phyloP scores from a whole-genome alignment of 371 early-diverging fungal genomes.

The Rhizopus stolonifer region DNA sequence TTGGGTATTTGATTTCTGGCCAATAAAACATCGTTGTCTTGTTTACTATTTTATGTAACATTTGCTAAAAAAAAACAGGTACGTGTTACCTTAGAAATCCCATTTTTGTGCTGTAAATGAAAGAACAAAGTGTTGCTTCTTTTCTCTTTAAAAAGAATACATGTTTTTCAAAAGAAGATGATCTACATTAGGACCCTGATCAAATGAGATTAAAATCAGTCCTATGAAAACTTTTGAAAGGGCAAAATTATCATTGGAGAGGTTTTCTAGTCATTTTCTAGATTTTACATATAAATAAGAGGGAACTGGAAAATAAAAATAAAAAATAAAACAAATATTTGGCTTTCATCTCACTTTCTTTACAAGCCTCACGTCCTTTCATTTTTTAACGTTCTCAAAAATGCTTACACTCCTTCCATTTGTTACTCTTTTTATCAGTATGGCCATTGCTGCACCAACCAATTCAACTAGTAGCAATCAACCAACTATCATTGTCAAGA shows the following conservation, averaged over 20 bases:
- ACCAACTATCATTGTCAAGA: constrained; percentile 17
- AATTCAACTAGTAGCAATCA: not conserved
- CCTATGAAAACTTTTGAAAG: constrained; percentile 14
- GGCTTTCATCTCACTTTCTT: not conserved
- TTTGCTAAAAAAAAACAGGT: too few species aligned
- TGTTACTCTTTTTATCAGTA: constrained; percentile 4
- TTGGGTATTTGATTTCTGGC: too few species aligned
- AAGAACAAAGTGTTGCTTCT: too few species aligned
- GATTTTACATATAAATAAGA: constrained; percentile 1
- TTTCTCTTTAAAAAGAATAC: too few species aligned
- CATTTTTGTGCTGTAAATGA: too few species aligned
- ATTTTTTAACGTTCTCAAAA: not conserved
- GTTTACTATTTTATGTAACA: too few species aligned
- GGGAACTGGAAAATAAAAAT: not conserved
- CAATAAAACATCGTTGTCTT: too few species aligned
- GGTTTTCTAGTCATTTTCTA: constrained; percentile 4
- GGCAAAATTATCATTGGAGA: constrained; percentile 7
- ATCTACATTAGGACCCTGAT: not conserved
- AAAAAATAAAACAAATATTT: not conserved
- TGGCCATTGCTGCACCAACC: constrained; percentile 15
- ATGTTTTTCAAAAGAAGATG: not conserved
- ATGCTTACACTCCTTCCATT: not conserved
- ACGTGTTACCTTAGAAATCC: too few species aligned
- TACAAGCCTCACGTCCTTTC: constrained; percentile 4
- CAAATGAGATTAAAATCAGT: constrained; percentile 5